Conservation (phyloP, 179 eudicot genomes). For the Pouteria campechiana region DNA sequence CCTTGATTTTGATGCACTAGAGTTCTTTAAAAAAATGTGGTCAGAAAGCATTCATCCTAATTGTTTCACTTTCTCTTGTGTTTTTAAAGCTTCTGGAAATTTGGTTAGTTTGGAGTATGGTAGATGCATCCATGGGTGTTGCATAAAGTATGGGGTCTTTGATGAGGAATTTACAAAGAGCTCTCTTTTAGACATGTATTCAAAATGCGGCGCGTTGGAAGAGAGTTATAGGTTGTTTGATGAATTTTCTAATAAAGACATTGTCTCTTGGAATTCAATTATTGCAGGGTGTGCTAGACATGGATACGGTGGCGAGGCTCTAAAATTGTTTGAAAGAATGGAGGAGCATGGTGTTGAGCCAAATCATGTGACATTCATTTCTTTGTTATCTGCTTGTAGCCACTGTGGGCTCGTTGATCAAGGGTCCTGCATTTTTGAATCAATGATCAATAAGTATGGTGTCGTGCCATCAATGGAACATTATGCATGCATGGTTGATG, state of each 20-base stretch:
- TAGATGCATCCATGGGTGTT: conserved; percentile 30
- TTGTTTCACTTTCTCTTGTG: conserved; percentile 41
- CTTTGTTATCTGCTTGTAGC: conserved; percentile 48
- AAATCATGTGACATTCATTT: conserved; percentile 42
- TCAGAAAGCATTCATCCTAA: conserved; percentile 20
- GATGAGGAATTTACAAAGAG: conserved; percentile 41
- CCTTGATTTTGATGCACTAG: conserved; percentile 31
- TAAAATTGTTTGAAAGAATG: conserved; percentile 32
- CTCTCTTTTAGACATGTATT: conserved; percentile 61
- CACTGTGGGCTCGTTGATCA: conserved; percentile 43
- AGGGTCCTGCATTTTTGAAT: conserved; percentile 35
- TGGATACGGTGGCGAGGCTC: conserved; percentile 41
- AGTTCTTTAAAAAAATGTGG: conserved; percentile 38
- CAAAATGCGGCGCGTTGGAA: conserved; percentile 41
- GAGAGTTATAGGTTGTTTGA: conserved; percentile 27
- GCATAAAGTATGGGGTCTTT: conserved; percentile 28
- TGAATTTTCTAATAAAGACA: conserved; percentile 31
- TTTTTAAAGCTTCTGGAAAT: conserved; percentile 46
- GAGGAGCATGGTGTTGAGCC: conserved; percentile 26
- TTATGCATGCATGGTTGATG: conserved; percentile 48
- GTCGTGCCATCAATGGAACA: conserved; percentile 37
- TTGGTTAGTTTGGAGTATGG: conserved; percentile 48
- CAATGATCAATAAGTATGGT: conserved; percentile 20
- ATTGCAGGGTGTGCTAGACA: conserved; percentile 40
- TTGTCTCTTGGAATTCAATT: conserved; percentile 56